Conservation (phyloP, 768 basidiomycete species). For the Macrolepiota albuminosa region DNA sequence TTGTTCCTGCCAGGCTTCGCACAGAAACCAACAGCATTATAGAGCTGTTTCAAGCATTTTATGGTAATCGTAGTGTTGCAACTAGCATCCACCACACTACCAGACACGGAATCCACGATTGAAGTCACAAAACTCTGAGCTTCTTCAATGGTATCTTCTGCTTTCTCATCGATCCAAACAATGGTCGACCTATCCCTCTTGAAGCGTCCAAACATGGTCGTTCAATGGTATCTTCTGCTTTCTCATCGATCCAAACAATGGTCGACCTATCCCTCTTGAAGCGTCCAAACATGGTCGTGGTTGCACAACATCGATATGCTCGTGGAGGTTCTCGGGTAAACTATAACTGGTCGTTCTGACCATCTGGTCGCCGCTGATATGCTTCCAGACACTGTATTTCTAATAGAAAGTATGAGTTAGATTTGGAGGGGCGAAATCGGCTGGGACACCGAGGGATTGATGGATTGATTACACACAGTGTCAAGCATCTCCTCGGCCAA, state of each 20-base stretch:
- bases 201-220: slow-evolving; percentile 51
- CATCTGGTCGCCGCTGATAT: slow-evolving; percentile 48
- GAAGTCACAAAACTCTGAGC: slow-evolving; percentile 9
- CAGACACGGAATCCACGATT: slow-evolving; percentile 21
- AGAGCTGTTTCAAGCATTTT: slow-evolving; percentile 48
- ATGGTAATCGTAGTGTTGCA: slow-evolving; percentile 50
- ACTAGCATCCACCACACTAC: slow-evolving; percentile 37
- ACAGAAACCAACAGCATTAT: slow-evolving; percentile 44
- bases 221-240: too few species aligned
- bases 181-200: slow-evolving; percentile 36
- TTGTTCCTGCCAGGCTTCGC: slow-evolving; percentile 36
- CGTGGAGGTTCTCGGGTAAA: slow-evolving; percentile 53
- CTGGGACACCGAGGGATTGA: background rate
- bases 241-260: too few species aligned
- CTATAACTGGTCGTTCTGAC: slow-evolving; percentile 69
- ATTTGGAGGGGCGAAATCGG: background rate
- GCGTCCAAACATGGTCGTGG: slow-evolving; percentile 65
- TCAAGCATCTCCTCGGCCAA: slow-evolving; percentile 68
- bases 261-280: slow-evolving; percentile 35
- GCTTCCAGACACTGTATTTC: slow-evolving; percentile 62
- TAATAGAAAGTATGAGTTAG: slow-evolving; percentile 17
- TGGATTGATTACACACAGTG: slow-evolving; percentile 40
- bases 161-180: slow-evolving; percentile 18
- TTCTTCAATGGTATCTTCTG: slow-evolving; percentile 2
- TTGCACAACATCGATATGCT: slow-evolving; percentile 63